Evolutionary conservation across 2,329 filamentous ascomycete genomes (phyloP), one percentile per base, ranked within the genome.

Genomic region (Aspergillus quadrilineatus): DNA sequence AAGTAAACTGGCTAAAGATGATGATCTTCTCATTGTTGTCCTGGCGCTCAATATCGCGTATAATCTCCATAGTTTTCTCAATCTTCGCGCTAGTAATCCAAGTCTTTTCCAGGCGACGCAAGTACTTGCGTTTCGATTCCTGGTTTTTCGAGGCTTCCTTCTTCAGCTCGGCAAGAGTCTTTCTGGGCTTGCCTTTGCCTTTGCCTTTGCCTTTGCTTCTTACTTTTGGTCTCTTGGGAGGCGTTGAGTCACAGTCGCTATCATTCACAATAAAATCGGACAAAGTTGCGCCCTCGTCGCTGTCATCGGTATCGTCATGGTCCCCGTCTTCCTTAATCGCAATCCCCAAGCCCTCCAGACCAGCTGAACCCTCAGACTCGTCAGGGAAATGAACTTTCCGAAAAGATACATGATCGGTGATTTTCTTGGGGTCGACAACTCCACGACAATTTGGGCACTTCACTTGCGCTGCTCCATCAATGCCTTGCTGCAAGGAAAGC

Each of bases 1-100:
- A 86, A 0, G 90, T 92, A 76, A 89, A 94, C 65, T 92, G 89
- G 55, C 86, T 89, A 75, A 94, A 94, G 60, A 94, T 82, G 53
- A 94, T 87, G 0, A 88, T 90, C 73, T 93, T 93, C 69, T 91
- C 34, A 37, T 37, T 87, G 1, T 80, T 81, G 2, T 82, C 67
- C 32, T 78, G 75, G 8, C 75, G 73, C n/a, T 66, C 66, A 53
- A 85, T 79, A 12, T 75, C 70, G 9, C 76, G 69, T 10, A 93
- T 75, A 6, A 92, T 79, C 53, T 89, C 84, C 55, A 89, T 74
- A 6, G 85, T 84, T 68, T 87, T 86, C 22, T 85, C 82, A 30
- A 90, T 85, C 73, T 93, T 94, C 29, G 89, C 85, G 17, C 89
- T 94, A 1, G 89, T 81, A 56, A 88, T 75, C 83, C 86, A 96